A percentile compares a stretch with the other conserved stretches of the same genome.
These are phyloP conservation scores for Alternaria consortialis DNA, from an alignment of 2,329 filamentous ascomycete species.

Conservation along the genomic window DNA sequence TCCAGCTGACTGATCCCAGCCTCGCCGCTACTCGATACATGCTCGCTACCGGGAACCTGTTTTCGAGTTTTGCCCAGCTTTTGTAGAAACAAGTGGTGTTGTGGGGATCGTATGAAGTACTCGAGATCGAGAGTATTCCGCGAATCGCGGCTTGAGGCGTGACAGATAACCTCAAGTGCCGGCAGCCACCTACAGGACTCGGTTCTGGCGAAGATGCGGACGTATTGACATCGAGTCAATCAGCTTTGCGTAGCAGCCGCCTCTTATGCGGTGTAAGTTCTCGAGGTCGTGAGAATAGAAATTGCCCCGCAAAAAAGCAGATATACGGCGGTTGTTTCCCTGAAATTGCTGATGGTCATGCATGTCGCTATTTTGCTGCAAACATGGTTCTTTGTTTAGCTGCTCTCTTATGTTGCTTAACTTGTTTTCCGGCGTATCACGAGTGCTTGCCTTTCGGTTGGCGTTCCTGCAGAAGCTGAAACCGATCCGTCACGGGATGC, in stretches of 20 bases:
- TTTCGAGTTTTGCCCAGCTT: slow-evolving; percentile 1
- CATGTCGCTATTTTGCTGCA: background rate
- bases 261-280: background rate
- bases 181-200: background rate
- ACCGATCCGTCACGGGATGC: slow-evolving; percentile 12
- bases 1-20: slow-evolving; percentile 1
- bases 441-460: slow-evolving; percentile 28
- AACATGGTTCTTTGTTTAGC: slow-evolving; percentile 5
- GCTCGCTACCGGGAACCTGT: slow-evolving; percentile 12
- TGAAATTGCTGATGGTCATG: background rate
- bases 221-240: slow-evolving; percentile 16
- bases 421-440: slow-evolving; percentile 7
- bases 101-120: slow-evolving; percentile 1
- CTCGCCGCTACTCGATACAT: background rate
- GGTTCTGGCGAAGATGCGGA: background rate
- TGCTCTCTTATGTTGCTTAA: slow-evolving; percentile 14
- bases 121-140: slow-evolving; percentile 9
- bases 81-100: background rate
- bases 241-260: slow-evolving; percentile 18
- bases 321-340: slow-evolving; percentile 11
- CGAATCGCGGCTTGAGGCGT: background rate
- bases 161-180: background rate
- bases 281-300: slow-evolving; percentile 7
- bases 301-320: slow-evolving; percentile 18
- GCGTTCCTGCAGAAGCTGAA: slow-evolving; percentile 29